These are phyloP conservation scores for Hibiscus trionum DNA, from an alignment of 345 rosid genomes.

Conservation along the genomic window DNA sequence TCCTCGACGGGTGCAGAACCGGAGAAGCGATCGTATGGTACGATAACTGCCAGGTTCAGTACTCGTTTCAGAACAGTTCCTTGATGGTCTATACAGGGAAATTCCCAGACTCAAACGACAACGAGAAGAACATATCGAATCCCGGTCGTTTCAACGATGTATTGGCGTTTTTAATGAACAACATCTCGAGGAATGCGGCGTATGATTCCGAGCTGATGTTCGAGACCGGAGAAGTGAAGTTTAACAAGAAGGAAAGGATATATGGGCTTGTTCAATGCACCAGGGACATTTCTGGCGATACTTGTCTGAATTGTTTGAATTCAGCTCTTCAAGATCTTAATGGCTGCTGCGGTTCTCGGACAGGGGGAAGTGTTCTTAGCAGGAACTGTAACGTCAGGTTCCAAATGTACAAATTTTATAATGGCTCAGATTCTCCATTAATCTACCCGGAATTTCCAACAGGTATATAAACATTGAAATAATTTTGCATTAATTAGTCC, in stretches of 20 bases:
- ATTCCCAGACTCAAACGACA: constrained; percentile 11
- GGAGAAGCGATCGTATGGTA: constrained; percentile 27
- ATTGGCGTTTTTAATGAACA: constrained; percentile 13
- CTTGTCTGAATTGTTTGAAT: constrained; percentile 18
- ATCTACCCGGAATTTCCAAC: background rate
- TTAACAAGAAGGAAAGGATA: constrained; percentile 3
- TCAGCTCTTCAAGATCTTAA: constrained; percentile 21
- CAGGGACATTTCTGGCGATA: constrained; percentile 17
- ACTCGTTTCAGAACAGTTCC: constrained; percentile 14
- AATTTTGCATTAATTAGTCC: too few species aligned
- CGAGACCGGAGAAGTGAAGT: constrained; percentile 16
- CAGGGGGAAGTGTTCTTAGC: constrained; percentile 29
- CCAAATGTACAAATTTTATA: constrained; percentile 24
- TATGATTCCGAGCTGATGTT: constrained; percentile 20
- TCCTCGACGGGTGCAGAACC: constrained; percentile 7
- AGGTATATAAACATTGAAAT: constrained; percentile 18
- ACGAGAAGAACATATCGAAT: constrained; percentile 9
- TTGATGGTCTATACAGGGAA: constrained; percentile 24
- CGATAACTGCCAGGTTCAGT: constrained; percentile 32
- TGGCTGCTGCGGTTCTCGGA: constrained; percentile 6
- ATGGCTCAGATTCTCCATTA: constrained; percentile 16
- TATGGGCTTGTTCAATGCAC: constrained; percentile 35
- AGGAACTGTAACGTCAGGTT: constrained; percentile 31
- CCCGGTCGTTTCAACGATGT: constrained; percentile 7
- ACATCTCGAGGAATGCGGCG: constrained; percentile 18